Evolutionary conservation across 2,329 filamentous ascomycete species (phyloP).

Genomic region (Huntiella bhutanensis): DNA sequence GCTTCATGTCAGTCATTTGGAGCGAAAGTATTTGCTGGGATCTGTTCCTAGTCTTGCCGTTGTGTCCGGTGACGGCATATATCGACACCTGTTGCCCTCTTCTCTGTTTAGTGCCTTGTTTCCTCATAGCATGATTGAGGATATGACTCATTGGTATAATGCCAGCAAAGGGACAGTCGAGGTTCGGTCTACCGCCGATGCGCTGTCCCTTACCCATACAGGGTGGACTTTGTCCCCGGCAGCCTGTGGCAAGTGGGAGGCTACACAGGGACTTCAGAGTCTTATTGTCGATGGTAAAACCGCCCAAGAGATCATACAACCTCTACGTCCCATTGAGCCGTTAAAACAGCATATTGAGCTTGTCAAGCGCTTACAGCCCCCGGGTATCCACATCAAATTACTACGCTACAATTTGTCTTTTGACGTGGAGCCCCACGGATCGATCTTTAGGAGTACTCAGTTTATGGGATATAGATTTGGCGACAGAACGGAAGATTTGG

Average conservation of each 20-base stretch:
- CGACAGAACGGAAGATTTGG: neutral
- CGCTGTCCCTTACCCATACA: too few species aligned
- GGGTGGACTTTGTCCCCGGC: neutral
- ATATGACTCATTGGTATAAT: conserved; percentile 30
- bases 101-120: conserved; percentile 16
- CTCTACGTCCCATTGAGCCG: neutral
- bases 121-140: conserved; percentile 21
- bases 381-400: conserved; percentile 22
- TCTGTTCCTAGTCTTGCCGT: conserved; percentile 19
- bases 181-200: conserved; percentile 13
- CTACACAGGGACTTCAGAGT: too few species aligned
- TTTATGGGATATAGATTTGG: conserved; percentile 20
- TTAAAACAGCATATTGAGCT: conserved; percentile 2
- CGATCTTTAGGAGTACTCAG: conserved; percentile 24
- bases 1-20: conserved; percentile 20
- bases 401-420: conserved; percentile 31
- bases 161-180: conserved; percentile 15
- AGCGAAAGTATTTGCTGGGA: neutral
- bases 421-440: conserved; percentile 15
- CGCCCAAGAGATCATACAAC: neutral
- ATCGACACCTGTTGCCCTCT: conserved; percentile 19
- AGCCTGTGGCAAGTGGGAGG: conserved; percentile 14
- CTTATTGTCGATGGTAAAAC: too few species aligned
- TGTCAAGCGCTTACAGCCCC: neutral
- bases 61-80: neutral